Evolutionary conservation across 1,284 basidiomycete species (phyloP), one percentile per base, ranked within the genome.

Genomic region (Mycosarcoma maydis): DNA sequence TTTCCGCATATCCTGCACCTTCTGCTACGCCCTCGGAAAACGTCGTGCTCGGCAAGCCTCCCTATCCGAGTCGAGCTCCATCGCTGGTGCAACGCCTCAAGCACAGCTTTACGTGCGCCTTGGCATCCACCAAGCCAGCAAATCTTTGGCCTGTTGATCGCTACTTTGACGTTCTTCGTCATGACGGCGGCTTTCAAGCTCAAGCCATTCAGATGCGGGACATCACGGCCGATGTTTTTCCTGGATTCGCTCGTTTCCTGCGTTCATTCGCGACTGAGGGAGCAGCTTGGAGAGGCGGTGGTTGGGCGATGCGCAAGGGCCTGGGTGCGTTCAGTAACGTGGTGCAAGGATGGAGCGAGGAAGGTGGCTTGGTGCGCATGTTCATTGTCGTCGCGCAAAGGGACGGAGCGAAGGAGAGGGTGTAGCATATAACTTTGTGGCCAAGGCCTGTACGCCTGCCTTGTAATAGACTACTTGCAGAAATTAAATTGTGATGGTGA

Each of bases 241-340:
- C 73, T 5, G 75, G 77, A 1, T 80, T 81, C 37, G 46, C 77
- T 4, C 32, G 53, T 6, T 81, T 79, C 40, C 47, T 81, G 19
- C 38, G 36, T 2, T 41, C 49, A 3, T 54, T 78, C 24, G 72
- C 39, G 42, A 46, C 56, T 1, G 54, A 66, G 16, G 77, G 80
- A 27, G 41, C 30, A n/a, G 60, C 59, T 2, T 78, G 76, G 77
- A 60, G 75, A 37, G 75, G 65, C 6, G 72, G 73, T 2, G 38
- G 59, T 0, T 34, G 32, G 24, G 19, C 38, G 17, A 61, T 75
- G 61, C 47, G 56, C 9, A 50, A 44, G 5, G 66, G 51, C 0
- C 41, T 80, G 14, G 61, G 60, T 6, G 41, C 50, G 2, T 78
- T 78, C 38, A 77, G 74, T 16, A 41, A 55, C 37, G 68, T 78